A percentile compares a stretch with the other conserved stretches of the same genome.
These are phyloP conservation scores for Xylaria sp. DNA, from an alignment of 2,329 filamentous ascomycete species.

Conservation along the genomic window DNA sequence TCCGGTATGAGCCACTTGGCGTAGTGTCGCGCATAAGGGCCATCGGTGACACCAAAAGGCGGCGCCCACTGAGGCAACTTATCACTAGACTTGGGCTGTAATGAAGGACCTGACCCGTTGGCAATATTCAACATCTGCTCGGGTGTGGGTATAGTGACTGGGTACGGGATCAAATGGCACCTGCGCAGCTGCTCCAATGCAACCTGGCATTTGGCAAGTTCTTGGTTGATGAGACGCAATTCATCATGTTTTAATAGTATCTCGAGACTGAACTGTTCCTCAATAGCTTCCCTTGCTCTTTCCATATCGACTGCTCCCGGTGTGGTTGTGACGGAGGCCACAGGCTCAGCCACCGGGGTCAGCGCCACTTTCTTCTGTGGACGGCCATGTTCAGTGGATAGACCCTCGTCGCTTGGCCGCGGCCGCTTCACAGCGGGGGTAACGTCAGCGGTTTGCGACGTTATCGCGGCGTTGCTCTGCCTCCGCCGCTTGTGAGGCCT, in stretches of 20 bases:
- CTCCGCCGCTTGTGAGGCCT: slow-evolving; percentile 40
- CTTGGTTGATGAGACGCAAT: slow-evolving; percentile 90
- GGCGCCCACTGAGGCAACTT: slow-evolving; percentile 77
- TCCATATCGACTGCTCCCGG: slow-evolving; percentile 46
- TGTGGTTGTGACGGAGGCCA: slow-evolving; percentile 11
- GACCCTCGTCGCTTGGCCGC: slow-evolving; percentile 44
- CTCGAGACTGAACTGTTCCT: slow-evolving; percentile 87
- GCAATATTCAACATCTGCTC: slow-evolving; percentile 73
- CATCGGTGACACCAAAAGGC: slow-evolving; percentile 88
- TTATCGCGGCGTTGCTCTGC: slow-evolving; percentile 43
- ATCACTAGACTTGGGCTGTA: slow-evolving; percentile 66
- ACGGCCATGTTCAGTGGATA: slow-evolving; percentile 35
- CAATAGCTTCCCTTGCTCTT: slow-evolving; percentile 72
- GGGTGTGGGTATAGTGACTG: slow-evolving; percentile 70
- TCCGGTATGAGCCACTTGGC: slow-evolving; percentile 94
- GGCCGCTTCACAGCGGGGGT: slow-evolving; percentile 50
- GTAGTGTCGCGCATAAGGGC: slow-evolving; percentile 93
- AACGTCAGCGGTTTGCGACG: slow-evolving; percentile 34
- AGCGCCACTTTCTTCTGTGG: slow-evolving; percentile 41
- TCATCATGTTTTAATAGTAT: slow-evolving; percentile 95
- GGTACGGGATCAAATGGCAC: slow-evolving; percentile 90
- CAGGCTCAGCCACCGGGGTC: slow-evolving; percentile 30
- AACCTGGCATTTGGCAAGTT: slow-evolving; percentile 92
- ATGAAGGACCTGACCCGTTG: slow-evolving; percentile 73
- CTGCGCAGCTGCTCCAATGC: slow-evolving; percentile 92